Evolutionary conservation across 2,329 filamentous ascomycete genomes (phyloP).

Genomic region (Dactylellina sp.): DNA sequence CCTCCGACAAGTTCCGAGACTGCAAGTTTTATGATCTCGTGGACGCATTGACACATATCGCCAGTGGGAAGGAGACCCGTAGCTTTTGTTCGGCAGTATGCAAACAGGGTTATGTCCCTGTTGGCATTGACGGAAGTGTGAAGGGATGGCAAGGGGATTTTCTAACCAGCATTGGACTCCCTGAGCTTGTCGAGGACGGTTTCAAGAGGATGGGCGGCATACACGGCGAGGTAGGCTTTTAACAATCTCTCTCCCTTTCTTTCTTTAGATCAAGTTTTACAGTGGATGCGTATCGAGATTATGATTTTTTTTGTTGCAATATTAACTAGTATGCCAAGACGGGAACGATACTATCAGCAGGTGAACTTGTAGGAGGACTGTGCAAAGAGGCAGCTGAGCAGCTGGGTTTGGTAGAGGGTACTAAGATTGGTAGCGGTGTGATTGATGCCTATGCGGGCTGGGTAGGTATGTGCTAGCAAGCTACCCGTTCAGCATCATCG

Average conservation of each 20-base stretch:
- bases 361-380: constrained; percentile 86
- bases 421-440: constrained; percentile 93
- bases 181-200: constrained; percentile 83
- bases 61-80: constrained; percentile 88
- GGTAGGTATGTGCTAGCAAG: constrained; percentile 78
- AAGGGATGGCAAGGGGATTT: constrained; percentile 99
- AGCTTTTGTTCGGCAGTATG: constrained; percentile 97
- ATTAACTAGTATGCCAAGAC: constrained; percentile 71
- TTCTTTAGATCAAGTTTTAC: constrained; percentile 15
- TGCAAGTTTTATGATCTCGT: constrained; percentile 98
- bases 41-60: constrained; percentile 92
- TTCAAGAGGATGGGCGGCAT: constrained; percentile 96
- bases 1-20: constrained; percentile 84
- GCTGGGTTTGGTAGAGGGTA: constrained; percentile 84
- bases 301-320: constrained; percentile 49
- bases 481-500: too few species aligned
- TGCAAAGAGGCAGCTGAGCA: constrained; percentile 85
- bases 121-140: constrained; percentile 96
- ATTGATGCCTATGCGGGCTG: constrained; percentile 99
- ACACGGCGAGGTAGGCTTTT: constrained; percentile 87
- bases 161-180: constrained; percentile 84
- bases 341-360: constrained; percentile 88
- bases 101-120: constrained; percentile 95
- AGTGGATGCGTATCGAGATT: constrained; percentile 48
- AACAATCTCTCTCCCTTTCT: constrained; percentile 60